Base-by-base conservation (phyloP, 306 rosid species). In the Quercus rubra region DNA sequence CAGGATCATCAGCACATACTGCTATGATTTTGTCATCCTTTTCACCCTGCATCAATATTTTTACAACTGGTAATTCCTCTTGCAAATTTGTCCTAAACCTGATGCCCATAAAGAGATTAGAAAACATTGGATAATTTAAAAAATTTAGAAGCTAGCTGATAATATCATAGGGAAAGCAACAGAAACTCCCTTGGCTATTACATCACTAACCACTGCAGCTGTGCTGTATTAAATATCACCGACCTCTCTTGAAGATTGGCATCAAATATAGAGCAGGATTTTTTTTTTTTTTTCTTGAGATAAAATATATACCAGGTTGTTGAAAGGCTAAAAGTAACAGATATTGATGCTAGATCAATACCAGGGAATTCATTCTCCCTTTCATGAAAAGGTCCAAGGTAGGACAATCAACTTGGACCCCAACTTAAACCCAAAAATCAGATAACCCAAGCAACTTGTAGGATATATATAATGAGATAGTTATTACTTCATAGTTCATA, bases 21-120 rank as follows among this genome's bases (percentile, higher is more conserved):
- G 99, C 99, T 80, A 95, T 95, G 74, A 95, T 95, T 79, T 95
- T 95, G 91, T 95, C 99, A 95, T 95, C 99, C 84, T 83, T 91
- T 83, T 95, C 99, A 46, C 99, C 99, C 97, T 95, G 86, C 73
- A 87, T 62, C 77, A 82, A 59, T 77, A 76, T 68, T 56, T 28
- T 67, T 19, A 19, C 72, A 67, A 67, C n/a, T 67, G 51, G 3
- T 67, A 67, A 67, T 33, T 19, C 19, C 72, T 33, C 49, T 8
- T 67, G 10, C 21, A 27, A 7, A 23, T 33, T 67, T 67, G 5
- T 67, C 41, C 41, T 31, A 28, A 64, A 5, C 17, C 68, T 25
- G 68, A 62, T 62, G 35, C n/a, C 38, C 33, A 27, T 28, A 62
- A 62, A 28, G 38, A 62, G 54, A 69, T 33, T 19, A 69, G 55